These are phyloP conservation scores for Daldinia vernicosa DNA, from an alignment of 495 filamentous ascomycete genomes.

Conservation along the genomic window DNA sequence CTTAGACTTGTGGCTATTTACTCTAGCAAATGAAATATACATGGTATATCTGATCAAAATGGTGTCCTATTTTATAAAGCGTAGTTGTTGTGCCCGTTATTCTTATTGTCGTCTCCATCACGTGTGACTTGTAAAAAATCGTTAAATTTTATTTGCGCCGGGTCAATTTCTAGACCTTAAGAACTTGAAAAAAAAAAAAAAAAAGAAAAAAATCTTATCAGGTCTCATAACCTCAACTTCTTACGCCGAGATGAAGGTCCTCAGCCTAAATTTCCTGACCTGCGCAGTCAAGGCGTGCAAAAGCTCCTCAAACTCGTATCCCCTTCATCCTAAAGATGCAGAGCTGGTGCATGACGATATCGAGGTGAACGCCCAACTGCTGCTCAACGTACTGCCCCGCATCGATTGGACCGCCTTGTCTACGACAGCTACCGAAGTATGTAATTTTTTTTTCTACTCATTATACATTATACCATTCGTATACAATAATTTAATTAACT, in stretches of 20 bases:
- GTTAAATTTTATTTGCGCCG: slow-evolving; percentile 28
- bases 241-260: slow-evolving; percentile 79
- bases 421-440: slow-evolving; percentile 80
- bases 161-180: not conserved
- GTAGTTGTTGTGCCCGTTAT: slow-evolving; percentile 8
- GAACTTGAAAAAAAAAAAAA: slow-evolving; percentile 29
- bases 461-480: too few relatives aligned
- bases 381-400: slow-evolving; percentile 83
- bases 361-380: slow-evolving; percentile 78
- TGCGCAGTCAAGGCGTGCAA: slow-evolving; percentile 97
- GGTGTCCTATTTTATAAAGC: not conserved
- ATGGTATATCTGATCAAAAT: slow-evolving; percentile 11
- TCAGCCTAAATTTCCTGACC: slow-evolving; percentile 96
- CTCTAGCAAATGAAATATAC: slow-evolving; percentile 15
- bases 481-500: too few relatives aligned
- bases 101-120: slow-evolving; percentile 21
- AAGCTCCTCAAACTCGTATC: slow-evolving; percentile 75
- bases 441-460: slow-evolving; percentile 26
- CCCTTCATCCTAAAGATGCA: slow-evolving; percentile 88
- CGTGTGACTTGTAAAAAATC: slow-evolving; percentile 32
- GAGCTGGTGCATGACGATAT: slow-evolving; percentile 85
- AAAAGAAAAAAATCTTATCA: slow-evolving; percentile 25
- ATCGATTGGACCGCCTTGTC: slow-evolving; percentile 87
- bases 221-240: slow-evolving; percentile 8
- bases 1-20: slow-evolving; percentile 27